A percentile compares a stretch with the other conserved stretches of the same genome.
These are phyloP conservation scores for Neonectria sp. DNA, from an alignment of 2,329 filamentous ascomycete species.

Conservation along the genomic window DNA sequence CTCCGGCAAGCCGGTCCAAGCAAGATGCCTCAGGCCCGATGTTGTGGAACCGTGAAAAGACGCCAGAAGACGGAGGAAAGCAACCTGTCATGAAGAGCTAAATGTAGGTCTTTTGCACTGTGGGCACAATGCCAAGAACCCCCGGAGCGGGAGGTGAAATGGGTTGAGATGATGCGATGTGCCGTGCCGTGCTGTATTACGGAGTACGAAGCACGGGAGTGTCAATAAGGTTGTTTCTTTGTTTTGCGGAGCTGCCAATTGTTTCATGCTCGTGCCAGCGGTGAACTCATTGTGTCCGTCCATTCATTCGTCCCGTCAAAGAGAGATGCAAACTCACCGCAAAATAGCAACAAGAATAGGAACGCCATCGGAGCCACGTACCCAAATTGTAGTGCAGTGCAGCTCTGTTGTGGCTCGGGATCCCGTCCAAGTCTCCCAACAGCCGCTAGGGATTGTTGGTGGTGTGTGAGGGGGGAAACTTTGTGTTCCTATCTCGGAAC, in stretches of 20 bases:
- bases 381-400: neutral
- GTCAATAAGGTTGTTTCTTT: conserved; percentile 24
- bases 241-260: conserved; percentile 11
- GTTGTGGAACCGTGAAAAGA: conserved; percentile 31
- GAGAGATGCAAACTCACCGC: neutral
- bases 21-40: conserved; percentile 38
- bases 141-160: conserved; percentile 2
- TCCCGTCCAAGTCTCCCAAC: neutral
- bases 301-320: conserved; percentile 7
- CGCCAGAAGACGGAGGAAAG: conserved; percentile 24
- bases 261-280: conserved; percentile 19
- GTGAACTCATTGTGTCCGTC: neutral
- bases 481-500: neutral
- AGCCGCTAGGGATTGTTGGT: neutral
- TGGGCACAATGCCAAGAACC: conserved; percentile 2
- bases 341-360: neutral
- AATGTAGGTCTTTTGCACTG: conserved; percentile 3
- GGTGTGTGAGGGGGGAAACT: neutral
- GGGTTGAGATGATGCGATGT: neutral
- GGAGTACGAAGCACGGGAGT: conserved; percentile 6
- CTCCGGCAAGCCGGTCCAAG: neutral
- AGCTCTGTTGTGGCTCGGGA: neutral
- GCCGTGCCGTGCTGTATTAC: neutral
- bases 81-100: conserved; percentile 8
- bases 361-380: neutral